Evolutionary conservation across 805 yeast species (phyloP).

Genomic region (Metschnikowia gelsemii): DNA sequence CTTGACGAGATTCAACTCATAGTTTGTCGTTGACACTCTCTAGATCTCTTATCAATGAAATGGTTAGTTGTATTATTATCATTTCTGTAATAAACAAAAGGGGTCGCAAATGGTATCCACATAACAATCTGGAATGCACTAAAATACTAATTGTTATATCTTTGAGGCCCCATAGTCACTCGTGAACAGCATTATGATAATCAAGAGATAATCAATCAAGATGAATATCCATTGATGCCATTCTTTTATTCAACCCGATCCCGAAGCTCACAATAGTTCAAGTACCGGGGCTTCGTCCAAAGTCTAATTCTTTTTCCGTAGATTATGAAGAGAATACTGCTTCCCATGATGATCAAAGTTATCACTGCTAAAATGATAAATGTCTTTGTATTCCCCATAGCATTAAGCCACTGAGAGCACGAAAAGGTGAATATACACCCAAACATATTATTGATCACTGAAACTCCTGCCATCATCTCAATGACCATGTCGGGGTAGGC

Average conservation of each 20-base stretch:
- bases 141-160: too few species aligned
- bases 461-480: slow-evolving; percentile 70
- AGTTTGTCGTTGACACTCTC: too few species aligned
- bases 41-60: too few species aligned
- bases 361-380: slow-evolving; percentile 61
- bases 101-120: too few species aligned
- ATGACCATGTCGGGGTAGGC: slow-evolving; percentile 67
- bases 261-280: slow-evolving; percentile 18
- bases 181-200: too few species aligned
- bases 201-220: too few species aligned
- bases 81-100: too few species aligned
- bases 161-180: too few species aligned
- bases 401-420: slow-evolving; percentile 59
- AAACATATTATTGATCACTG: slow-evolving; percentile 61
- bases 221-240: too few species aligned
- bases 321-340: slow-evolving; percentile 55
- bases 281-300: slow-evolving; percentile 57
- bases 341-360: slow-evolving; percentile 56
- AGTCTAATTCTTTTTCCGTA: slow-evolving; percentile 61
- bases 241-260: slow-evolving; percentile 12
- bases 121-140: too few species aligned
- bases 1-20: too few species aligned
- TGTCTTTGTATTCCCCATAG: slow-evolving; percentile 57
- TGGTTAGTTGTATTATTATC: too few species aligned
- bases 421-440: slow-evolving; percentile 67